Conservation (phyloP, 2,329 filamentous ascomycete genomes). For the Zopfia rhizophila region DNA sequence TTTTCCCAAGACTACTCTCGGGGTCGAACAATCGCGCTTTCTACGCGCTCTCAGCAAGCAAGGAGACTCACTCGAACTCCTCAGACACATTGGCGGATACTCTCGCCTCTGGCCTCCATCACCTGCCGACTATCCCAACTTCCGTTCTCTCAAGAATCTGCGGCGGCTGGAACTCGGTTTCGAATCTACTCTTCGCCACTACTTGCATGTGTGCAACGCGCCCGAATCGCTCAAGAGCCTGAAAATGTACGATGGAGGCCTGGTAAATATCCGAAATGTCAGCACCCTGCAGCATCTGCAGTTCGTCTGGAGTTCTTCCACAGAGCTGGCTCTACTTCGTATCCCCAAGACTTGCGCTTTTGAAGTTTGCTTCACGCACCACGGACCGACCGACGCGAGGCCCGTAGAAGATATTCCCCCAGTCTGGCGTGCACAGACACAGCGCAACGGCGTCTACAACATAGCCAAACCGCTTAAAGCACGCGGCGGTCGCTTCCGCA, state of each 20-base stretch:
- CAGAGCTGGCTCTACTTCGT: no score
- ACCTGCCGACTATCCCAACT: constrained; percentile 8
- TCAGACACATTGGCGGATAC: constrained; percentile 41
- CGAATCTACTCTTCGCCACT: constrained; percentile 38
- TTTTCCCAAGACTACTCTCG: constrained; percentile 24
- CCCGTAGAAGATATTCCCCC: no score
- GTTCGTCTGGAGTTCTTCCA: no score
- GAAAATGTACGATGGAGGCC: constrained; percentile 27
- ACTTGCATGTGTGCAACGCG: constrained; percentile 35
- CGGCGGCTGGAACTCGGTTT: constrained; percentile 41
- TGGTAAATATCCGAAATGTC: not conserved
- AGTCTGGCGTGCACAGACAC: not conserved
- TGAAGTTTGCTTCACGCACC: no score
- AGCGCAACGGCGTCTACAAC: constrained; percentile 32
- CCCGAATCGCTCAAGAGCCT: constrained; percentile 37
- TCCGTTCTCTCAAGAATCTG: constrained; percentile 37
- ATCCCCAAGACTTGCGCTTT: no score
- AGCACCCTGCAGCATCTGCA: no score
- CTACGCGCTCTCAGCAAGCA: constrained; percentile 41
- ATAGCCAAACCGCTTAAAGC: constrained; percentile 35
- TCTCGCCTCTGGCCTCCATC: constrained; percentile 17
- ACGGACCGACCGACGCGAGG: no score
- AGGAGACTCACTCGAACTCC: constrained; percentile 40
- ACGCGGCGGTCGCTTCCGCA: constrained; percentile 30
- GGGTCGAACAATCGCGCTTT: constrained; percentile 38